These are phyloP conservation scores for Debaryomycetaceae sp. DNA, from an alignment of 1,139 yeast species.

Conservation along the genomic window DNA sequence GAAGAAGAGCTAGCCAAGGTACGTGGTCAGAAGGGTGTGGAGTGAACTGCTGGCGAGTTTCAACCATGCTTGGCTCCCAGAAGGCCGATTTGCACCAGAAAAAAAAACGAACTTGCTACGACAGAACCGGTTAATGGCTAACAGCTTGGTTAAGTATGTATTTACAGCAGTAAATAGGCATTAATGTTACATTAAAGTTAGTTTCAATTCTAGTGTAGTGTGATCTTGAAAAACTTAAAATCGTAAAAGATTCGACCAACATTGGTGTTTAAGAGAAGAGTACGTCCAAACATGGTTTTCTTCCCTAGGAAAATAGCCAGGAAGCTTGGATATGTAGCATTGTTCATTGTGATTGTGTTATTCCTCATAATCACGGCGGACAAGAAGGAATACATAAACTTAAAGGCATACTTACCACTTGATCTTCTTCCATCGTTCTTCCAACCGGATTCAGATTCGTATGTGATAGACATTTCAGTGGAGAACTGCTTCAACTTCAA, in stretches of 20 bases:
- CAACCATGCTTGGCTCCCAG: no score
- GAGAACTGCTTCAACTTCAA: conserved; percentile 28
- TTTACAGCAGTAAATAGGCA: no score
- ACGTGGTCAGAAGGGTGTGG: conserved; percentile 4
- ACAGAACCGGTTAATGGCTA: no score
- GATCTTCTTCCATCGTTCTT: conserved; percentile 35
- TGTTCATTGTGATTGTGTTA: conserved; percentile 16
- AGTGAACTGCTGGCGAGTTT: no score
- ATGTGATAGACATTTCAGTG: conserved; percentile 34
- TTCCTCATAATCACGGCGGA: conserved; percentile 30
- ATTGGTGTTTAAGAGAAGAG: neutral
- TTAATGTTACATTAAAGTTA: no score
- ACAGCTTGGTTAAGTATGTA: no score
- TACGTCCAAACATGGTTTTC: conserved; percentile 13
- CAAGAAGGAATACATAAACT: conserved; percentile 25
- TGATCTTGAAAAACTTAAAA: no score
- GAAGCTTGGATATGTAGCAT: conserved; percentile 18
- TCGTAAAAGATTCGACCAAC: no score
- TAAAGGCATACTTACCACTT: conserved; percentile 28
- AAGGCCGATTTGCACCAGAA: no score
- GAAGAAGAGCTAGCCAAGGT: conserved; percentile 16
- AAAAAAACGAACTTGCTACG: no score
- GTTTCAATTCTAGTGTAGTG: no score
- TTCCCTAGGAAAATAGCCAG: conserved; percentile 25
- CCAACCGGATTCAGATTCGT: conserved; percentile 38